Conservation (phyloP, 2,329 filamentous ascomycete species). For the Scytalidium sp. region DNA sequence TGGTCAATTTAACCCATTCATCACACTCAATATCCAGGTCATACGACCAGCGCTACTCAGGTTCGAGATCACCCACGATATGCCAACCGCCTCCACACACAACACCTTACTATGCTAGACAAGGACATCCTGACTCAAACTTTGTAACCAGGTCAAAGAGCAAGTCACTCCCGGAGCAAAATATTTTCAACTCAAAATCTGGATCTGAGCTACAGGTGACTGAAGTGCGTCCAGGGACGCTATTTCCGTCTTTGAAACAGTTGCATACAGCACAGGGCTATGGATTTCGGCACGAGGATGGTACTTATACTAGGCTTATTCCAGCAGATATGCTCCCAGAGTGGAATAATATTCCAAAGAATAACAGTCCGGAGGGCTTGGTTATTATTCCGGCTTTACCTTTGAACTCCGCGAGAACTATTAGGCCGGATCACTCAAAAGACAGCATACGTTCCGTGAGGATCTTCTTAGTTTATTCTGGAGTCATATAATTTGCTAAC, state of each 20-base stretch:
- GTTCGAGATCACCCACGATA: too few species aligned
- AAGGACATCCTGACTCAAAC: background rate
- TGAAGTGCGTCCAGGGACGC: conserved; percentile 17
- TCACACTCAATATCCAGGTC: too few species aligned
- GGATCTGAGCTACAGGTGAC: conserved; percentile 12
- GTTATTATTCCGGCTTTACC: conserved; percentile 24
- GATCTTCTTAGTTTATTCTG: background rate
- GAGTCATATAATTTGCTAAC: background rate
- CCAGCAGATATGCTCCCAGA: conserved; percentile 49
- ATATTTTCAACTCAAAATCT: background rate
- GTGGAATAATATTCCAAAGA: conserved; percentile 38
- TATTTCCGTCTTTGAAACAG: conserved; percentile 17
- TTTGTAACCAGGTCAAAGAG: background rate
- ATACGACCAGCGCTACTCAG: too few species aligned
- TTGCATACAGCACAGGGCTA: conserved; percentile 40
- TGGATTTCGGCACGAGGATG: conserved; percentile 51
- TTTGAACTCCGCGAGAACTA: conserved; percentile 7
- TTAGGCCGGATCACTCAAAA: background rate
- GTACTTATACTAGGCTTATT: conserved; percentile 50
- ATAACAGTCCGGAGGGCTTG: conserved; percentile 23
- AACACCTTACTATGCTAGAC: background rate
- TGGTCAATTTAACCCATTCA: too few species aligned
- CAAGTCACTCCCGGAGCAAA: background rate
- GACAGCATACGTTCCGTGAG: background rate
- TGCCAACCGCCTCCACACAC: background rate